Evolutionary conservation across 2,329 filamentous ascomycete species (phyloP).

Genomic region (Colletotrichum lindemuthianum): DNA sequence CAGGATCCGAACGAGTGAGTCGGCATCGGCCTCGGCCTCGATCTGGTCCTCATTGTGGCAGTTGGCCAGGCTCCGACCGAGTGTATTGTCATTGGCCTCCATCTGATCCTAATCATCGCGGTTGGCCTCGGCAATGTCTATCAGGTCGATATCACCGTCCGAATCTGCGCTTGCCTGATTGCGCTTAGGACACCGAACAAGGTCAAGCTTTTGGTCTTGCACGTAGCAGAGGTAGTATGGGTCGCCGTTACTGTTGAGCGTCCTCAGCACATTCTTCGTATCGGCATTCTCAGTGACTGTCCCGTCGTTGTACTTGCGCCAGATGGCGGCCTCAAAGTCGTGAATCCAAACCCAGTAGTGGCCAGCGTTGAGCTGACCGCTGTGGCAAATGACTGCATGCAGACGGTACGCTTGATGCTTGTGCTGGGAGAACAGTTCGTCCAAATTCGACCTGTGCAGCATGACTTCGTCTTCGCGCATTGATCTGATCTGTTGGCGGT

Average conservation of each 20-base stretch:
- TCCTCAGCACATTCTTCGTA: constrained; percentile 73
- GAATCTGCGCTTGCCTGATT: constrained; percentile 2
- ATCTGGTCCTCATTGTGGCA: too few relatives aligned
- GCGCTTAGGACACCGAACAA: constrained; percentile 55
- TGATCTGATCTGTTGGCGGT: constrained; percentile 47
- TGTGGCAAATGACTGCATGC: constrained; percentile 93
- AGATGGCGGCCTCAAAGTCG: constrained; percentile 80
- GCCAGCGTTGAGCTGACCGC: constrained; percentile 76
- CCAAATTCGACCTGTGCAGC: constrained; percentile 43
- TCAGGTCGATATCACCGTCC: constrained; percentile 27
- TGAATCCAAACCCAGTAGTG: constrained; percentile 98
- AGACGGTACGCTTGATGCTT: constrained; percentile 79
- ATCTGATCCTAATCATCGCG: not conserved
- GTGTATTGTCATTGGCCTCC: not conserved
- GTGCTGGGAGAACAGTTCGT: constrained; percentile 69
- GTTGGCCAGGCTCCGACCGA: not conserved
- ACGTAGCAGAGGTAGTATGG: constrained; percentile 89
- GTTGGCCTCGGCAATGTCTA: not conserved
- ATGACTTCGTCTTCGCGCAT: constrained; percentile 56
- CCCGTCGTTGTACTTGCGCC: constrained; percentile 95
- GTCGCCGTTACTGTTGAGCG: constrained; percentile 75
- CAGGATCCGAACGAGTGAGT: too few relatives aligned
- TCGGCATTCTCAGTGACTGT: constrained; percentile 76
- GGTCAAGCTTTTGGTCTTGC: constrained; percentile 68
- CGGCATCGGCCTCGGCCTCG: too few relatives aligned